phyloP scores from a whole-genome alignment of 805 yeast genomes.

The Tetrapisispora arboricola region DNA sequence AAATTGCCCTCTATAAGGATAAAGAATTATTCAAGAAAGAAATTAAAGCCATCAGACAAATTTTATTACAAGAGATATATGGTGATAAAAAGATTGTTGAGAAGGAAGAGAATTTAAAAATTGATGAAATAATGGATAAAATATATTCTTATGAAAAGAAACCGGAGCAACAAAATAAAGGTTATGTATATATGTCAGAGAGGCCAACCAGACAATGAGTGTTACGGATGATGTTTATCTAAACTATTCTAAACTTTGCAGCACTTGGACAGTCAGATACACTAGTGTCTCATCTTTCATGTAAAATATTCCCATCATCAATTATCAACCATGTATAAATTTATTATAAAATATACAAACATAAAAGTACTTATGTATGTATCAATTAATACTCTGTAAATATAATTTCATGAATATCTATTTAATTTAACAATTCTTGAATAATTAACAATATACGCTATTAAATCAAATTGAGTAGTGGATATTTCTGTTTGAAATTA shows the following conservation, averaged over 20 bases:
- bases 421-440: too few species aligned
- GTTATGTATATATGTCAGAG: neutral
- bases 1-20: conserved; percentile 12
- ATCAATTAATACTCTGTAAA: neutral
- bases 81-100: neutral
- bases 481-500: too few species aligned
- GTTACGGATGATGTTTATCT: too few species aligned
- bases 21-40: conserved; percentile 13
- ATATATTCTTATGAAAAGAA: neutral
- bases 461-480: too few species aligned
- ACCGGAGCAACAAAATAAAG: neutral
- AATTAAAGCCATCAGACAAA: conserved; percentile 2
- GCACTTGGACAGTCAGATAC: too few species aligned
- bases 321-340: neutral
- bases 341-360: too few species aligned
- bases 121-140: neutral
- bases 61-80: neutral
- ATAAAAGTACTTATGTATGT: too few species aligned
- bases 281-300: too few species aligned
- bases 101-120: neutral
- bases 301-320: too few species aligned
- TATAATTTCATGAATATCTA: neutral
- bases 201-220: neutral
- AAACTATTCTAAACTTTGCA: too few species aligned
- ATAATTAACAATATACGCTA: too few species aligned